Conservation (phyloP, 2,329 filamentous ascomycete species). For the Aspergillus floridensis region DNA sequence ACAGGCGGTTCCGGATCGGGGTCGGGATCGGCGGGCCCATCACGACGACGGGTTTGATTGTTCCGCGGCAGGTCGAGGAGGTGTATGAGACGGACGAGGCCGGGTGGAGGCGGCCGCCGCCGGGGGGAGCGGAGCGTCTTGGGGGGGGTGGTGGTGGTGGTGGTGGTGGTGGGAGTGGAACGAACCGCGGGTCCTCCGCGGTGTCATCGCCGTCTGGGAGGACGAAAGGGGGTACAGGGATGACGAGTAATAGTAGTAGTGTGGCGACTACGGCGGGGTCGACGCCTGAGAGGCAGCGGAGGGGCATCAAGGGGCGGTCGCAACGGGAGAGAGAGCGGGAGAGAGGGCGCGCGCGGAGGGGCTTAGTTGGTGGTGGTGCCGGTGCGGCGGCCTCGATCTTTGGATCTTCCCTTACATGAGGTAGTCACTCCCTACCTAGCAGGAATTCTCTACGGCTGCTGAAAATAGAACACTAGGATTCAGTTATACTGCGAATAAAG, state of each 20-base stretch:
- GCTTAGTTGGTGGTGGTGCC: conserved; percentile 20
- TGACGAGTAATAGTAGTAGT: neutral
- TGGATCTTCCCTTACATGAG: neutral
- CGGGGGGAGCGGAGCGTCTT: neutral
- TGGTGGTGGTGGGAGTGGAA: neutral
- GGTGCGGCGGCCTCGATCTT: conserved; percentile 13
- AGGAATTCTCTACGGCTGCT: no score
- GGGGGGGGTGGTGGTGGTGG: no score
- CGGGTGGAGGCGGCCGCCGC: conserved; percentile 19
- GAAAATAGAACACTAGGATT: no score
- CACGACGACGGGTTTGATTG: conserved; percentile 7
- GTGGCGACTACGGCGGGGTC: conserved; percentile 14
- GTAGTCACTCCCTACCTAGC: no score
- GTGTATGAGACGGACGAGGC: conserved; percentile 23
- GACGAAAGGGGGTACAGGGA: conserved; percentile 3
- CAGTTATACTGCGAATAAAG: no score
- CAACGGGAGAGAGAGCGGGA: conserved; percentile 17
- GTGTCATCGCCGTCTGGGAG: conserved; percentile 2
- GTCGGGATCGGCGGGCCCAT: no score
- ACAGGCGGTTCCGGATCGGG: neutral
- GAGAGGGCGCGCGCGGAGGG: conserved; percentile 12
- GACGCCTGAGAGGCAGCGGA: conserved; percentile 5
- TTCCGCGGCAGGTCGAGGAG: conserved; percentile 20
- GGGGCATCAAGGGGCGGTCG: conserved; percentile 12
- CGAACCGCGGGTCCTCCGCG: conserved; percentile 1